Evolutionary conservation across 495 filamentous ascomycete species (phyloP).

Genomic region (Penicillium diatomitis): DNA sequence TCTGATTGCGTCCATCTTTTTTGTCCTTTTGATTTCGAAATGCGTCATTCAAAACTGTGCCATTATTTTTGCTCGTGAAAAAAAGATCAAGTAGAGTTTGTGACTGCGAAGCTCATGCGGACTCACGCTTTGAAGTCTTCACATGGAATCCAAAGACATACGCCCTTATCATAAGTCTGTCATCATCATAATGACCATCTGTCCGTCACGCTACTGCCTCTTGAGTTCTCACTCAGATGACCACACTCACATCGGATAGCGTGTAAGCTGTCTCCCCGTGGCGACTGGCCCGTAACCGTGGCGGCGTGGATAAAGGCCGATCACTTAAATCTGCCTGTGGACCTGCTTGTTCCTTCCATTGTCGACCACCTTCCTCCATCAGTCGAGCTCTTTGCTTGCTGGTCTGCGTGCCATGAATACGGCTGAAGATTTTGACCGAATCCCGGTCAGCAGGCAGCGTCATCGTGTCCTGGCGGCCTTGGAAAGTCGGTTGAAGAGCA

Average conservation of each 20-base stretch:
- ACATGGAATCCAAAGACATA: no score
- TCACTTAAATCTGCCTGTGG: conserved; percentile 34
- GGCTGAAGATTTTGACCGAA: conserved; percentile 29
- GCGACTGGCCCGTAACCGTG: conserved; percentile 15
- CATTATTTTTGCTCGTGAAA: no score
- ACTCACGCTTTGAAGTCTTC: no score
- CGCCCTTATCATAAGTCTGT: background rate
- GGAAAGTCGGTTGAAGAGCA: background rate
- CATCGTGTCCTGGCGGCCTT: conserved; percentile 10
- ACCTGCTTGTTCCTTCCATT: conserved; percentile 39
- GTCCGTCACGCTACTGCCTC: no score
- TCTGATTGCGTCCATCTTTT: no score
- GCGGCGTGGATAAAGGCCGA: conserved; percentile 17
- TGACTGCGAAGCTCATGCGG: no score
- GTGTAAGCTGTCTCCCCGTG: conserved; percentile 5
- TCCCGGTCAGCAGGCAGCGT: conserved; percentile 26
- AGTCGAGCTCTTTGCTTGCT: conserved; percentile 30
- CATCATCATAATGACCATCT: background rate
- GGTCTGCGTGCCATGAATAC: conserved; percentile 28
- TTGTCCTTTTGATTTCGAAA: no score
- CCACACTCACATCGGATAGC: background rate
- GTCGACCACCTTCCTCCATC: conserved; percentile 28
- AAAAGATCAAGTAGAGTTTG: no score
- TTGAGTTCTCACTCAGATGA: background rate
- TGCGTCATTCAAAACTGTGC: no score